Conservation (phyloP, 2,329 filamentous ascomycete species). For the Sarocladiaceae sp. region DNA sequence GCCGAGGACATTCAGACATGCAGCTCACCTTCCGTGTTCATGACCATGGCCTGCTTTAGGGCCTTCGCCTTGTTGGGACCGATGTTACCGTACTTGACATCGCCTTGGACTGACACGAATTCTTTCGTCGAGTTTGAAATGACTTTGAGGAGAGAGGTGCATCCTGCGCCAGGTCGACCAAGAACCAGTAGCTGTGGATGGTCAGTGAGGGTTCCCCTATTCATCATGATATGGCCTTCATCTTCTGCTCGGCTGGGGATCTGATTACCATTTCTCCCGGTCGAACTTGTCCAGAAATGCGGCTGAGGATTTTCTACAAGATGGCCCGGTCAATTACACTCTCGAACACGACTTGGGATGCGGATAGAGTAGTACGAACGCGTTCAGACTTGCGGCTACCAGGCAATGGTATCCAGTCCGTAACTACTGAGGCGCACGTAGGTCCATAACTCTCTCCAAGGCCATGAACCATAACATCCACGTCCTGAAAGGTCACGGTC, state of each 20-base stretch:
- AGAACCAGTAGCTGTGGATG: conserved; percentile 22
- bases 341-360: too few relatives aligned
- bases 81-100: conserved; percentile 21
- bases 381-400: not conserved
- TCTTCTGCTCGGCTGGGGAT: too few relatives aligned
- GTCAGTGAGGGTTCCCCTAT: not conserved
- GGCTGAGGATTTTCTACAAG: conserved; percentile 29
- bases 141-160: conserved; percentile 24
- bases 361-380: too few relatives aligned
- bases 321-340: conserved; percentile 6
- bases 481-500: not conserved
- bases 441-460: not conserved
- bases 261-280: conserved; percentile 35
- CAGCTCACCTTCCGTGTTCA: conserved; percentile 23
- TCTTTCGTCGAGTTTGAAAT: conserved; percentile 22
- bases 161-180: conserved; percentile 25
- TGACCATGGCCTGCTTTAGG: conserved; percentile 23
- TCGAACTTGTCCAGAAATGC: conserved; percentile 30
- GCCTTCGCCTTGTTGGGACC: conserved; percentile 17
- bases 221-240: not conserved
- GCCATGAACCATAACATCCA: not conserved
- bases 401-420: not conserved
- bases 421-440: not conserved
- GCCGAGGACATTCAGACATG: not conserved
- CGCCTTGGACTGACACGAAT: conserved; percentile 21